Conservation (phyloP, 768 basidiomycete species). For the Trametes maxima region DNA sequence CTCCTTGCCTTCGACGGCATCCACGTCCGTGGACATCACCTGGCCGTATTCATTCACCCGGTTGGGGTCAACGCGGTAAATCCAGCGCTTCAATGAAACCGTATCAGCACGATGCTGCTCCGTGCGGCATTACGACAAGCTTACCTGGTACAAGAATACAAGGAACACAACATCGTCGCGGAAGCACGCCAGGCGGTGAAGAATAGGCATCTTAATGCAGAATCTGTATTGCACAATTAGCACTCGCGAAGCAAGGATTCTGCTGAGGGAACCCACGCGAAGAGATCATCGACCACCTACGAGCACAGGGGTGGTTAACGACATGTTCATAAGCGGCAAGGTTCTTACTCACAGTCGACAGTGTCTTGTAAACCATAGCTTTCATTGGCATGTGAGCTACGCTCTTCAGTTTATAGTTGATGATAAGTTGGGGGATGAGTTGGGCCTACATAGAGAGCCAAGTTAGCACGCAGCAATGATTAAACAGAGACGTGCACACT, state of each 20-base stretch:
- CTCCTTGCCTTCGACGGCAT: conserved; percentile 38
- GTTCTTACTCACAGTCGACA: conserved; percentile 58
- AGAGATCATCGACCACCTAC: conserved; percentile 84
- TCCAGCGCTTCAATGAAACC: conserved; percentile 71
- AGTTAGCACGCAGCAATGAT: conserved; percentile 17
- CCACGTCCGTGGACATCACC: conserved; percentile 58
- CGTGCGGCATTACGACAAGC: conserved; percentile 27
- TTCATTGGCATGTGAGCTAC: conserved; percentile 99
- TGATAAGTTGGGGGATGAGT: conserved; percentile 85
- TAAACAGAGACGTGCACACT: conserved; percentile 40
- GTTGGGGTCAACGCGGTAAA: conserved; percentile 93
- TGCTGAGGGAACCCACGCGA: conserved; percentile 60
- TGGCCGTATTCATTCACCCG: conserved; percentile 97
- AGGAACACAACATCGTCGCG: conserved; percentile 91
- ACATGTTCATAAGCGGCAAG: neutral
- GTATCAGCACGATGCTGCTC: conserved; percentile 21
- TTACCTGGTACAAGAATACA: conserved; percentile 88
- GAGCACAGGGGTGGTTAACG: neutral
- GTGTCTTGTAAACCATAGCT: conserved; percentile 94
- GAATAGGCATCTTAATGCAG: conserved; percentile 95
- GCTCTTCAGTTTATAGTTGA: conserved; percentile 97
- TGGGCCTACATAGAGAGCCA: conserved; percentile 58
- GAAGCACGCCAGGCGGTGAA: conserved; percentile 91
- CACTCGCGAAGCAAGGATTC: neutral
- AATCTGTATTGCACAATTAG: conserved; percentile 51